A percentile compares a stretch with the other conserved stretches of the same genome.
These are phyloP conservation scores for Fusarium buxicola DNA, from an alignment of 2,329 filamentous ascomycete genomes.

Conservation along the genomic window DNA sequence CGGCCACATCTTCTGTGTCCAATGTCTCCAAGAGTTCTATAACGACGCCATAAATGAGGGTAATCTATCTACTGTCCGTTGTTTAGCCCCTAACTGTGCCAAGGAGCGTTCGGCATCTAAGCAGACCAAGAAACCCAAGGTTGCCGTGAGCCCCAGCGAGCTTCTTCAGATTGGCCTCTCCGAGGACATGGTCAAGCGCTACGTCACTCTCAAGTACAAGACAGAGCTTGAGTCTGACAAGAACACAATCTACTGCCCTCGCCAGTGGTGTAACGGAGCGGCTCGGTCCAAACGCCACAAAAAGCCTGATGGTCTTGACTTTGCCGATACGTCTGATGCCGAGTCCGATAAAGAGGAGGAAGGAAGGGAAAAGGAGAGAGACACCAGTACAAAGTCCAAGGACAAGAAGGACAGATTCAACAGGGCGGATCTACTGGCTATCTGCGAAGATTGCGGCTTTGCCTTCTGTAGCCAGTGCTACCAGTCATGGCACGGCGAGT, in stretches of 20 bases:
- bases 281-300: slow-evolving; percentile 80
- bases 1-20: slow-evolving; percentile 88
- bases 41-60: slow-evolving; percentile 88
- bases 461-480: slow-evolving; percentile 82
- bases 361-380: slow-evolving; percentile 42
- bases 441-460: slow-evolving; percentile 90
- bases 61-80: slow-evolving; percentile 82
- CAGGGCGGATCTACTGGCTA: slow-evolving; percentile 74
- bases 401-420: slow-evolving; percentile 52
- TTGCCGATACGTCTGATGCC: slow-evolving; percentile 66
- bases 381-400: slow-evolving; percentile 32
- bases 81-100: slow-evolving; percentile 82
- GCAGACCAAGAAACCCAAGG: slow-evolving; percentile 67
- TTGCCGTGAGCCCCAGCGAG: slow-evolving; percentile 83
- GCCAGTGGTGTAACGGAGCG: slow-evolving; percentile 91
- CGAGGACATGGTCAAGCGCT: slow-evolving; percentile 81
- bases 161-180: slow-evolving; percentile 80
- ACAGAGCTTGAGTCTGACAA: slow-evolving; percentile 92
- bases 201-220: slow-evolving; percentile 91
- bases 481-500: slow-evolving; percentile 93
- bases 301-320: slow-evolving; percentile 75
- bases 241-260: slow-evolving; percentile 90
- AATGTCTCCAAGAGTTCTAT: slow-evolving; percentile 93
- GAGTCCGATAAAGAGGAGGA: slow-evolving; percentile 62
- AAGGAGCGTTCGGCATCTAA: slow-evolving; percentile 64